A percentile compares a stretch with the other conserved stretches of the same genome.
Conservation (phyloP, 2,329 filamentous ascomycete species). For the Cephalotrichum gorgonifer region DNA sequence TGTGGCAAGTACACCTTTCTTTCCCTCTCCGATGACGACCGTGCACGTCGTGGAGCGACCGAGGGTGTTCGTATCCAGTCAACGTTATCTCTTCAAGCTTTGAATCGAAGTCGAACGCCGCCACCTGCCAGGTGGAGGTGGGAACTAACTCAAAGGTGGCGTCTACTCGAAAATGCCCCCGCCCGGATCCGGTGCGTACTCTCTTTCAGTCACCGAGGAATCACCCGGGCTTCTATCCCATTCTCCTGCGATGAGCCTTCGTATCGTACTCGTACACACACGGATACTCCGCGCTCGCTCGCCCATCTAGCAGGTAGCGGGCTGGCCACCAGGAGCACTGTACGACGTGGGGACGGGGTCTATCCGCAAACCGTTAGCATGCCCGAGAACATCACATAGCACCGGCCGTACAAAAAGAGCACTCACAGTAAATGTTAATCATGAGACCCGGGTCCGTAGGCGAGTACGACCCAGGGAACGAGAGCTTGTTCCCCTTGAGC, state of each 20-base stretch:
- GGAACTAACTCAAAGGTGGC: no score
- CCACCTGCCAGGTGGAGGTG: no score
- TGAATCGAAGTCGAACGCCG: no score
- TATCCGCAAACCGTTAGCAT: background rate
- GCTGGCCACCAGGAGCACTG: constrained; percentile 7
- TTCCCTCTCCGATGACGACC: no score
- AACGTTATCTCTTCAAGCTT: no score
- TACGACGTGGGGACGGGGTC: constrained; percentile 5
- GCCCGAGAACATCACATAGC: background rate
- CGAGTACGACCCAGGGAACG: constrained; percentile 30
- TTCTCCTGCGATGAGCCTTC: background rate
- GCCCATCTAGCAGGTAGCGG: constrained; percentile 3
- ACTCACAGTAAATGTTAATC: constrained; percentile 29
- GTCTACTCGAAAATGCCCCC: no score
- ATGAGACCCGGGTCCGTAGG: constrained; percentile 29
- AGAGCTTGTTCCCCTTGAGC: constrained; percentile 14
- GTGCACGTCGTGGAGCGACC: no score
- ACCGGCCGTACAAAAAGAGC: background rate
- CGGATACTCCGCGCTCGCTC: no score
- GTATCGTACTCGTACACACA: background rate
- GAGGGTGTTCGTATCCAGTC: no score
- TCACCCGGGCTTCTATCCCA: background rate
- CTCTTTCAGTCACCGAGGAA: background rate
- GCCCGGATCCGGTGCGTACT: no score
- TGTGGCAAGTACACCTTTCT: no score